Evolutionary conservation across 139 green algal species (phyloP).

Genomic region (Tetradesmus lagerheimii): DNA sequence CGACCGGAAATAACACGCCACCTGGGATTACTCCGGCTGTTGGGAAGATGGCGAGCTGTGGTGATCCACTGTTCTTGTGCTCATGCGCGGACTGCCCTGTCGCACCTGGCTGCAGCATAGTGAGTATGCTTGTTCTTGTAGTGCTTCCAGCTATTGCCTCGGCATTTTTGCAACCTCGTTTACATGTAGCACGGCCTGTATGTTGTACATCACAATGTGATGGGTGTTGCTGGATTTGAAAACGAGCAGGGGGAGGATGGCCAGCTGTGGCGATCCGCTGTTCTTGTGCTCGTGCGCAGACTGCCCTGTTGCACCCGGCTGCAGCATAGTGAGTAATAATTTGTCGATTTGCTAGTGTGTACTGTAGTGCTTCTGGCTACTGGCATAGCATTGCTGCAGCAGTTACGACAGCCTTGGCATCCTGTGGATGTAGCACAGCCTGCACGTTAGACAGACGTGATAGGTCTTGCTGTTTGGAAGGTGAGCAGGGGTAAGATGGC

Average conservation of each 20-base stretch:
- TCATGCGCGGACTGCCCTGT: constrained; percentile 92
- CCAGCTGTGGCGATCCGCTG: constrained; percentile 74
- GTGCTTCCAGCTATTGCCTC: no score
- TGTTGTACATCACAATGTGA: background rate
- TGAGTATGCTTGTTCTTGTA: no score
- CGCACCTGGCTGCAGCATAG: constrained; percentile 67
- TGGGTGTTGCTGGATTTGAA: no score
- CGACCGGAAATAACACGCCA: background rate
- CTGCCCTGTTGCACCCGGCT: constrained; percentile 81
- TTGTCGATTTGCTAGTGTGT: background rate
- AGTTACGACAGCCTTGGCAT: no score
- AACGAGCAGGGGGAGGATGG: constrained; percentile 45
- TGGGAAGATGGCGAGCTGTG: constrained; percentile 68
- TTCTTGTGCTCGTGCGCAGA: constrained; percentile 91
- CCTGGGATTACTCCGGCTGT: constrained; percentile 65
- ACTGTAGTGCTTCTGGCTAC: no score
- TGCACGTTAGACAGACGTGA: no score
- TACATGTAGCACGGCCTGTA: background rate
- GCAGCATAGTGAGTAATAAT: constrained; percentile 62
- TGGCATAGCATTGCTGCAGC: no score
- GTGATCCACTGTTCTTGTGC: constrained; percentile 79
- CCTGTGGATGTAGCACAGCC: no score
- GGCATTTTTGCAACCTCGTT: no score
- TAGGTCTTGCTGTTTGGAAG: no score
- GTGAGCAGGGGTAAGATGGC: constrained; percentile 47